Conservation (phyloP, 805 yeast genomes). For the Kodamaea fukazawae region DNA sequence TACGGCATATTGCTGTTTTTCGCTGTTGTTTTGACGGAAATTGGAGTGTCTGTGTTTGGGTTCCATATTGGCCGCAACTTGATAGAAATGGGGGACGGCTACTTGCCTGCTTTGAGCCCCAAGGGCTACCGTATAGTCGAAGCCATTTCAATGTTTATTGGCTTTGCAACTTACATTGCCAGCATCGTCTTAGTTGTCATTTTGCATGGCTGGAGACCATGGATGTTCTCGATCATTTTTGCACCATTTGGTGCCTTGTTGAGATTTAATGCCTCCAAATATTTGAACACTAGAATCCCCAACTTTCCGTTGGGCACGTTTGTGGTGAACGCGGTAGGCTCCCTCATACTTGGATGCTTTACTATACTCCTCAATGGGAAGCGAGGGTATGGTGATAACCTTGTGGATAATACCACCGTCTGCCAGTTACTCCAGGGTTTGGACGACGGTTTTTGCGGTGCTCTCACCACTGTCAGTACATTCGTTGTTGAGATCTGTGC, state of each 20-base stretch:
- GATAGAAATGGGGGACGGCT: conserved; percentile 23
- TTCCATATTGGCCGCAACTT: conserved; percentile 58
- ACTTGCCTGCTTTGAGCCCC: conserved; percentile 14
- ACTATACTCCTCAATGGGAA: conserved; percentile 27
- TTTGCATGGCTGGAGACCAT: conserved; percentile 56
- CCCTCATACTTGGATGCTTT: conserved; percentile 39
- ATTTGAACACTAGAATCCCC: conserved; percentile 40
- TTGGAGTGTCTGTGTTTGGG: conserved; percentile 60
- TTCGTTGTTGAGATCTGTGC: conserved; percentile 63
- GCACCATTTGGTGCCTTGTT: conserved; percentile 68
- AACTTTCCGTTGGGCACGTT: conserved; percentile 57
- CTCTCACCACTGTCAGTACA: conserved; percentile 73
- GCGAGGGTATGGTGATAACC: conserved; percentile 37
- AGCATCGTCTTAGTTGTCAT: conserved; percentile 29
- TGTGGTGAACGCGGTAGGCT: conserved; percentile 29
- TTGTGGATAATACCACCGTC: conserved; percentile 30
- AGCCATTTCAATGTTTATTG: conserved; percentile 17
- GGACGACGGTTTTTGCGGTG: conserved; percentile 67
- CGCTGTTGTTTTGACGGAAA: conserved; percentile 58
- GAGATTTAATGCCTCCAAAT: conserved; percentile 54
- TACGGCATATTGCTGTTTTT: conserved; percentile 78
- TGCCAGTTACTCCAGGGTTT: conserved; percentile 57
- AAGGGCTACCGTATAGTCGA: conserved; percentile 23
- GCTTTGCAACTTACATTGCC: conserved; percentile 25
- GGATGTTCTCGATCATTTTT: conserved; percentile 67